A percentile compares a stretch with the other conserved stretches of the same genome.
phyloP scores from a whole-genome alignment of 768 basidiomycete species.

The Tremella mesenterica region DNA sequence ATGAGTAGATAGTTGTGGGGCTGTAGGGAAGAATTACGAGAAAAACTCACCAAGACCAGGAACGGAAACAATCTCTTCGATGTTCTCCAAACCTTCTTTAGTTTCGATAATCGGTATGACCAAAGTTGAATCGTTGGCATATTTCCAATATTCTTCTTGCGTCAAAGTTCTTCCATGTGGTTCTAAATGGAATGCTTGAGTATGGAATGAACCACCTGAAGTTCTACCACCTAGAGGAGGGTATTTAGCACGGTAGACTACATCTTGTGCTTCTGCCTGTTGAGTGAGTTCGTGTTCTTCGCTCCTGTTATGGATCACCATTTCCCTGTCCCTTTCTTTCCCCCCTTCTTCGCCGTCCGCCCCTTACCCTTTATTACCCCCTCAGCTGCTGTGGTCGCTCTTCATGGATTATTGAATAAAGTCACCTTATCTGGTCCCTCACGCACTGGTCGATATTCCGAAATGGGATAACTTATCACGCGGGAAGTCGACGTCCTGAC shows the following conservation, averaged over 20 bases:
- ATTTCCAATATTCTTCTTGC: conserved; percentile 7
- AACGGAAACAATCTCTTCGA: conserved; percentile 10
- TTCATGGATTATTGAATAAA: too few relatives aligned
- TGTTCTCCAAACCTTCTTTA: conserved; percentile 12
- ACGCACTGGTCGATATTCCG: too few relatives aligned
- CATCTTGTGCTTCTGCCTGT: conserved; percentile 7
- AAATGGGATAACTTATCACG: too few relatives aligned
- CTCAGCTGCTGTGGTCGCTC: too few relatives aligned
- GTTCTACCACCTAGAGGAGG: conserved; percentile 9
- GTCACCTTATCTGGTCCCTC: too few relatives aligned
- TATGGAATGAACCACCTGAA: conserved; percentile 5
- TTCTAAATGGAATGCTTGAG: conserved; percentile 8
- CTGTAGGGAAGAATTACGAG: neutral
- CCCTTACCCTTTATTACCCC: neutral
- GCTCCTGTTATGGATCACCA: too few relatives aligned
- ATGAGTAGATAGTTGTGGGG: too few relatives aligned
- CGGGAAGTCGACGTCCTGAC: neutral
- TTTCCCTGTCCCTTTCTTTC: too few relatives aligned
- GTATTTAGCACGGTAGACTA: conserved; percentile 10
- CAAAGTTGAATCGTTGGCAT: conserved; percentile 8
- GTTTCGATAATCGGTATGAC: conserved; percentile 13
- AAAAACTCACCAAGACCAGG: conserved; percentile 6
- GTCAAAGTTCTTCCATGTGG: conserved; percentile 7
- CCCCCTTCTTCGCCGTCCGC: neutral
- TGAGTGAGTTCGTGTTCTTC: neutral